Evolutionary conservation across 2,329 filamentous ascomycete genomes (phyloP).

Genomic region (Geosmithia flava): DNA sequence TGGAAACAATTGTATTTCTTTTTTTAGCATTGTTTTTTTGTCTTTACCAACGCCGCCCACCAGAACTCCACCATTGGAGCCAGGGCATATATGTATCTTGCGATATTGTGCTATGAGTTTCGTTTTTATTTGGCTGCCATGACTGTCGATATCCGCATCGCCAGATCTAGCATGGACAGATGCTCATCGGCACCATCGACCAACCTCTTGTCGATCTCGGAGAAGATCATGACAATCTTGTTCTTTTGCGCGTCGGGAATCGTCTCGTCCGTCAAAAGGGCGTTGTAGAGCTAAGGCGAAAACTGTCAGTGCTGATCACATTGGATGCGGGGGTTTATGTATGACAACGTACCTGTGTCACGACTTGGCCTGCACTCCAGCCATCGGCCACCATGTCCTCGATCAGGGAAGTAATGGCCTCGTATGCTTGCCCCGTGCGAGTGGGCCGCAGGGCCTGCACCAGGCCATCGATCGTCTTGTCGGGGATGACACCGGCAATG

Average conservation of each 20-base stretch:
- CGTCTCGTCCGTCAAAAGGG: conserved; percentile 70
- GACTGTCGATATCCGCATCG: conserved; percentile 68
- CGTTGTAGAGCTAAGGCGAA: conserved; percentile 57
- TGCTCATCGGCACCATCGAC: conserved; percentile 96
- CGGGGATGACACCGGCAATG: conserved; percentile 89
- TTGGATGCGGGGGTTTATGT: not conserved
- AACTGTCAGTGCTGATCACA: not conserved
- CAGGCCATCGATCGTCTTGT: conserved; percentile 56
- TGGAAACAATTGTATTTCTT: not conserved
- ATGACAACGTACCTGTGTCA: conserved; percentile 51
- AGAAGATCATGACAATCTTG: conserved; percentile 78
- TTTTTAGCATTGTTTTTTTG: not conserved
- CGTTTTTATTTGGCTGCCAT: conserved; percentile 27
- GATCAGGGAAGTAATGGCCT: conserved; percentile 63
- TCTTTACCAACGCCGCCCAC: not conserved
- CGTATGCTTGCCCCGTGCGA: conserved; percentile 53
- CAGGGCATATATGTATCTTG: conserved; percentile 2
- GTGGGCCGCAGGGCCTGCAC: conserved; percentile 65
- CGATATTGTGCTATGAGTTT: conserved; percentile 4
- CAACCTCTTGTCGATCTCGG: conserved; percentile 85
- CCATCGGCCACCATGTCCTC: conserved; percentile 91
- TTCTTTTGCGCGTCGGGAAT: conserved; percentile 82
- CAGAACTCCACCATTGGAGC: not conserved
- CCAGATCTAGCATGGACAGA: conserved; percentile 74
- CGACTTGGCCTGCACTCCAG: conserved; percentile 86